Conservation (phyloP, 192 early-diverging fungal species). For the Paraglomus occultum region DNA sequence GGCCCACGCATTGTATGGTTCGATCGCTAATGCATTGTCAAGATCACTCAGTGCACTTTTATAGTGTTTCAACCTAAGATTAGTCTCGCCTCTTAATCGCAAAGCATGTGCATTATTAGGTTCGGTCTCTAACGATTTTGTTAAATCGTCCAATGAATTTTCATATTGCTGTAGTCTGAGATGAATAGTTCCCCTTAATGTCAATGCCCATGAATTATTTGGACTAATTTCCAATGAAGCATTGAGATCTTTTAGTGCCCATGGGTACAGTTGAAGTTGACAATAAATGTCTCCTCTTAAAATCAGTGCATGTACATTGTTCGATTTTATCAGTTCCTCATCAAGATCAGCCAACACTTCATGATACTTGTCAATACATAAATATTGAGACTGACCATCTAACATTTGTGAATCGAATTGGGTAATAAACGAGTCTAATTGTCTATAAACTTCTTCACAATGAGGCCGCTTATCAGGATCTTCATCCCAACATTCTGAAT, state of each 20-base stretch:
- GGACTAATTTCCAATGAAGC: background rate
- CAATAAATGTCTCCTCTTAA: slow-evolving; percentile 3
- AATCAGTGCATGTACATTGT: slow-evolving; percentile 6
- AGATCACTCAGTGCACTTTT: background rate
- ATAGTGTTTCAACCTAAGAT: background rate
- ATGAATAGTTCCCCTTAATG: background rate
- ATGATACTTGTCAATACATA: too few species aligned
- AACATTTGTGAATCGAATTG: too few species aligned
- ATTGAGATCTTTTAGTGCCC: slow-evolving; percentile 5
- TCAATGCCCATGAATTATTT: background rate
- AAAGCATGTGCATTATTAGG: background rate
- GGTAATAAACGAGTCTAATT: too few species aligned
- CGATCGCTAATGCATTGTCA: background rate
- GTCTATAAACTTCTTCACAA: too few species aligned
- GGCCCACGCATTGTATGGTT: background rate
- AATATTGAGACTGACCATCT: too few species aligned
- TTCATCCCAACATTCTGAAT: too few species aligned
- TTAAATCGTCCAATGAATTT: slow-evolving; percentile 1
- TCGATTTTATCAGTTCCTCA: background rate
- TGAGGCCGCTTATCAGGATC: too few species aligned
- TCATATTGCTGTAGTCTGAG: background rate
- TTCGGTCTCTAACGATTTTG: background rate
- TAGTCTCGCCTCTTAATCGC: background rate
- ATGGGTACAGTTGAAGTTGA: background rate
- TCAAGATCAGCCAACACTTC: too few species aligned